phyloP scores from a whole-genome alignment of 2,329 filamentous ascomycete genomes.

The Teratosphaeria viscida region DNA sequence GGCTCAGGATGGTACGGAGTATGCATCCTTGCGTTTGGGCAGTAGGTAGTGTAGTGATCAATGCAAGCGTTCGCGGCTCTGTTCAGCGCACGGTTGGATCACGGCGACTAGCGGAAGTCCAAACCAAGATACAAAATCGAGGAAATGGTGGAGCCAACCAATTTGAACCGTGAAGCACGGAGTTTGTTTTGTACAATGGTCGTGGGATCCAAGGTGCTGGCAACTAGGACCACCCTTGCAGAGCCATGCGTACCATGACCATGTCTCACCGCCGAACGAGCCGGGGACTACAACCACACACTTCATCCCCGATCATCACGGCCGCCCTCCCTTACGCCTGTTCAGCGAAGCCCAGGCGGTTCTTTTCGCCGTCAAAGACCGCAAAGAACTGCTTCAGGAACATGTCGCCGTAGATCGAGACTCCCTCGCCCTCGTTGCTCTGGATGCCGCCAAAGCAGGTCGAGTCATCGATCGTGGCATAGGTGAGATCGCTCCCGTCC shows the following conservation, averaged over 20 bases:
- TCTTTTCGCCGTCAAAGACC: constrained; percentile 46
- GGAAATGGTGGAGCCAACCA: background rate
- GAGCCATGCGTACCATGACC: background rate
- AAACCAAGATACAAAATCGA: background rate
- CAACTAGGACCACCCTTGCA: background rate
- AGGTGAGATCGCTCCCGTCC: constrained; percentile 38
- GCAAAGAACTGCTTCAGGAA: constrained; percentile 52
- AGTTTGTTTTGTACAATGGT: too few relatives aligned
- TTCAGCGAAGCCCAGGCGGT: constrained; percentile 43
- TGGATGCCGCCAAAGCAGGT: constrained; percentile 62
- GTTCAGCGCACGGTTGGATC: background rate
- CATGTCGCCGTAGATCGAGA: constrained; percentile 55
- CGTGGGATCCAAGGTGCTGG: background rate
- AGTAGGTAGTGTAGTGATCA: background rate
- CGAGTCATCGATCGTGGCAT: constrained; percentile 39
- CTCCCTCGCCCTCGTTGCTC: constrained; percentile 39
- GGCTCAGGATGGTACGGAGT: too few relatives aligned
- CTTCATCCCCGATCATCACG: background rate
- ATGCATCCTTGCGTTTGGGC: too few relatives aligned
- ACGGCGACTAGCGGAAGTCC: background rate
- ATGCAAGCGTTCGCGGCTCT: background rate
- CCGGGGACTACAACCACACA: background rate
- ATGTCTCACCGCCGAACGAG: background rate
- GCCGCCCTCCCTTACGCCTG: constrained; percentile 13
- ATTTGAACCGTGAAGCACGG: background rate